A percentile compares a stretch with the other conserved stretches of the same genome.
phyloP scores from a whole-genome alignment of 2,329 filamentous ascomycete species.

The Pyricularia sp. region DNA sequence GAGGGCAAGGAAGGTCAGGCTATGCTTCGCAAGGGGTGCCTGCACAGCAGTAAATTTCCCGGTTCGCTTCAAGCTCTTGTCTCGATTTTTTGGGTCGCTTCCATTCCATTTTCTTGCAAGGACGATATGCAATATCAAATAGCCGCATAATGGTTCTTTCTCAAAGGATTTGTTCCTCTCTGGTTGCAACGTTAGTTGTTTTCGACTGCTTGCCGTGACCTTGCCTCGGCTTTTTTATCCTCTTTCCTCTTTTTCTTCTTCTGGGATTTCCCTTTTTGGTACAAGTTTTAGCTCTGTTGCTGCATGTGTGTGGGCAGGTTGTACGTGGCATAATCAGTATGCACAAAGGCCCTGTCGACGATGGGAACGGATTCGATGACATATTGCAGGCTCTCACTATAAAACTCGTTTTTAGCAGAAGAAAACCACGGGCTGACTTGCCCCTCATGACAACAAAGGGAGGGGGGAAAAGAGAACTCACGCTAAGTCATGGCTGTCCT shows the following conservation, averaged over 20 bases:
- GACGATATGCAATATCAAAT: background rate
- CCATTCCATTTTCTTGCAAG: background rate
- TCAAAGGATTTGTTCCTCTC: background rate
- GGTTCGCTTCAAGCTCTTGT: background rate
- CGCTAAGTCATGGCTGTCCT: conserved; percentile 73
- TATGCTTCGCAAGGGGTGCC: background rate
- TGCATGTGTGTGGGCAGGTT: conserved; percentile 52
- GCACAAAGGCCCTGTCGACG: conserved; percentile 64
- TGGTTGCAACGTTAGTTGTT: background rate
- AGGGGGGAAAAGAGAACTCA: conserved; percentile 10
- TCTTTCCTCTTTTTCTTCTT: background rate
- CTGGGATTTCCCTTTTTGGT: too few species aligned
- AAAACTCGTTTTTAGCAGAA: background rate
- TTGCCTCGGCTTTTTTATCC: background rate
- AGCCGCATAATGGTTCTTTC: background rate
- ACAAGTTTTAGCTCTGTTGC: conserved; percentile 20
- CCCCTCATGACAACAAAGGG: background rate
- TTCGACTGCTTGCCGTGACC: background rate
- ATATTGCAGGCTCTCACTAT: conserved; percentile 65
- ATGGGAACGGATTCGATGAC: conserved; percentile 76
- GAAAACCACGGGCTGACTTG: too few species aligned
- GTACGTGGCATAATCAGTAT: conserved; percentile 54
- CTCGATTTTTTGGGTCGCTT: background rate
- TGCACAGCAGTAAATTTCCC: background rate
- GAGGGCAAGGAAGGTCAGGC: background rate